Conservation (phyloP, 202 grass and related monocot genomes). For the Setaria viridis region DNA sequence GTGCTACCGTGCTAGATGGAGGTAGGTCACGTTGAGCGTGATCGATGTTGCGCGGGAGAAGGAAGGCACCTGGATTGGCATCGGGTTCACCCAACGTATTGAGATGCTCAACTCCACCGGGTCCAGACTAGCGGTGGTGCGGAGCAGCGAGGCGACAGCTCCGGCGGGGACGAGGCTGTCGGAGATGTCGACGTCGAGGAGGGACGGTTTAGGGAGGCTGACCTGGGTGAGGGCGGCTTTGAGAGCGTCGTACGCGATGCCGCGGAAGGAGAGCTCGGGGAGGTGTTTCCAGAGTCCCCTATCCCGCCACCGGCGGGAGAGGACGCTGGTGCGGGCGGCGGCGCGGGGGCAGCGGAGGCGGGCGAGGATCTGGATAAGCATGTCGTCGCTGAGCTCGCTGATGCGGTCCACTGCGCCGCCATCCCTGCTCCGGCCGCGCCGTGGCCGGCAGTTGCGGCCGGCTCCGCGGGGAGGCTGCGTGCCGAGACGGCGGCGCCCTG, state of each 20-base stretch:
- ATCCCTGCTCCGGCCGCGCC: background rate
- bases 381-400: background rate
- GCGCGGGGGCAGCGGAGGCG: background rate
- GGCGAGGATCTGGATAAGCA: background rate
- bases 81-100: background rate
- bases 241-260: background rate
- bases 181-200: background rate
- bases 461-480: background rate
- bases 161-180: background rate
- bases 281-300: background rate
- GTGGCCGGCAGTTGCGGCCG: too few relatives aligned
- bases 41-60: conserved; percentile 12
- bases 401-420: background rate
- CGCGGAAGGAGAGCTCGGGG: background rate
- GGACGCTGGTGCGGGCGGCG: background rate
- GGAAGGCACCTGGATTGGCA: background rate
- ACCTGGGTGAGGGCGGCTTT: background rate
- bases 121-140: background rate
- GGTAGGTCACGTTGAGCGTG: background rate
- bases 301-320: background rate
- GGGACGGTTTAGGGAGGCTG: background rate
- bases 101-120: background rate
- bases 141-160: background rate
- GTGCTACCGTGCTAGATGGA: background rate
- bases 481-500: background rate